These are phyloP conservation scores for Xerocomus spinulosus DNA, from an alignment of 768 basidiomycete genomes.

Conservation along the genomic window DNA sequence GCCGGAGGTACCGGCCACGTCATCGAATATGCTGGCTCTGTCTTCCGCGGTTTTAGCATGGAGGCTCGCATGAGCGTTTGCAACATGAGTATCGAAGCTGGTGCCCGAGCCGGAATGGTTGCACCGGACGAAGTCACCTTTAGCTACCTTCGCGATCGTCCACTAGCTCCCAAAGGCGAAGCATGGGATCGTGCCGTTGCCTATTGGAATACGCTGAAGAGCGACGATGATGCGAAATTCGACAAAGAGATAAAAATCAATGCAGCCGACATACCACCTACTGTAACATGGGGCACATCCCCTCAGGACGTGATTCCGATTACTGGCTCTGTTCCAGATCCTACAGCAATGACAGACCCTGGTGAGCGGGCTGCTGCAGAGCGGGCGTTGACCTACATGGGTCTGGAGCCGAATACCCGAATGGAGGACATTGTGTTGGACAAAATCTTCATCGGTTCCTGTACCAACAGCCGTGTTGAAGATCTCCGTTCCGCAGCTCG, in stretches of 20 bases:
- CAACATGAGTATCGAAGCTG: conserved; percentile 95
- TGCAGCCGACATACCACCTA: conserved; percentile 84
- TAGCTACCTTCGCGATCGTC: conserved; percentile 74
- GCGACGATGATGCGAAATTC: conserved; percentile 80
- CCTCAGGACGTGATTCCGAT: conserved; percentile 86
- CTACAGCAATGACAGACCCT: conserved; percentile 57
- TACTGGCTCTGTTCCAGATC: conserved; percentile 76
- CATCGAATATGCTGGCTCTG: conserved; percentile 88
- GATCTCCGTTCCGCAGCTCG: conserved; percentile 84
- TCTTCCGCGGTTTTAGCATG: conserved; percentile 81
- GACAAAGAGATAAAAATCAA: conserved; percentile 77
- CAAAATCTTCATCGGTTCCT: conserved; percentile 92
- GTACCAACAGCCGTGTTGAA: conserved; percentile 92
- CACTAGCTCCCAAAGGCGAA: conserved; percentile 77
- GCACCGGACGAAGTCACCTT: conserved; percentile 88
- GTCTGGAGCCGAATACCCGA: conserved; percentile 66
- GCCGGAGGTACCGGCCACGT: conserved; percentile 90
- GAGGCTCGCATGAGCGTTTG: conserved; percentile 89
- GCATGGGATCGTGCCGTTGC: conserved; percentile 80
- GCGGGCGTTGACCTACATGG: conserved; percentile 84
- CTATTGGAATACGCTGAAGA: conserved; percentile 80
- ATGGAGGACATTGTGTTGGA: conserved; percentile 80
- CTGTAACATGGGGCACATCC: conserved; percentile 90
- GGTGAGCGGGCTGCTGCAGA: conserved; percentile 65
- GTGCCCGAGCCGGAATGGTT: conserved; percentile 90